Evolutionary conservation across 192 early-diverging fungal species (phyloP).

Genomic region (Linnemannia schmuckeri): DNA sequence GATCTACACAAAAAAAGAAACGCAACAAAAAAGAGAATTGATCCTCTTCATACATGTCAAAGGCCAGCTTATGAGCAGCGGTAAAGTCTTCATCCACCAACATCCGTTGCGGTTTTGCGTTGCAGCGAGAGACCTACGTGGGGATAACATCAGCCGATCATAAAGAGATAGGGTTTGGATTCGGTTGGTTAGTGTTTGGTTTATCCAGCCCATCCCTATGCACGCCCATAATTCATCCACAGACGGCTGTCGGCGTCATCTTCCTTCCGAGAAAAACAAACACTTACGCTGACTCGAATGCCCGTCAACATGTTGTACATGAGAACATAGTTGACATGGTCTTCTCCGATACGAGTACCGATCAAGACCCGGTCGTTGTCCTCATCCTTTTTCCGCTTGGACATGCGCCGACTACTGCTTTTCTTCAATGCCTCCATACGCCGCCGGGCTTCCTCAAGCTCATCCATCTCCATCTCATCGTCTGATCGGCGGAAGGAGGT

Average conservation of each 20-base stretch:
- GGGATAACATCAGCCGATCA: not conserved
- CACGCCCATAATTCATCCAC: not conserved
- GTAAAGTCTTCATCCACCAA: conserved; percentile 81
- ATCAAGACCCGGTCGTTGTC: conserved; percentile 59
- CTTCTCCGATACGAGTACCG: conserved; percentile 90
- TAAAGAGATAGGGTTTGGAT: not conserved
- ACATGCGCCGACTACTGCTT: conserved; percentile 48
- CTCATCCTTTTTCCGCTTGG: conserved; percentile 53
- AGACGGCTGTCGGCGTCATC: not conserved
- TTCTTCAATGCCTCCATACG: conserved; percentile 29
- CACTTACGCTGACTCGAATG: conserved; percentile 85
- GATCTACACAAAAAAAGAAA: not conserved
- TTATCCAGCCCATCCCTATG: not conserved
- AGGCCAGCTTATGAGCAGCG: conserved; percentile 92
- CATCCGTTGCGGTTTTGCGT: conserved; percentile 82
- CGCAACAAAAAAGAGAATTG: not conserved
- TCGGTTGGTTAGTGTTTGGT: not conserved
- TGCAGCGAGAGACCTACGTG: conserved; percentile 79
- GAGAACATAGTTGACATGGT: conserved; percentile 92
- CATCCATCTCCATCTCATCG: conserved; percentile 59
- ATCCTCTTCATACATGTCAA: conserved; percentile 79
- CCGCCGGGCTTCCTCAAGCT: conserved; percentile 33
- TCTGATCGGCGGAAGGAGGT: conserved; percentile 42
- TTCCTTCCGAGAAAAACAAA: not conserved
- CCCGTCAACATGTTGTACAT: conserved; percentile 99